Conservation (phyloP, 1,284 basidiomycete genomes). For the Boletus sp. region DNA sequence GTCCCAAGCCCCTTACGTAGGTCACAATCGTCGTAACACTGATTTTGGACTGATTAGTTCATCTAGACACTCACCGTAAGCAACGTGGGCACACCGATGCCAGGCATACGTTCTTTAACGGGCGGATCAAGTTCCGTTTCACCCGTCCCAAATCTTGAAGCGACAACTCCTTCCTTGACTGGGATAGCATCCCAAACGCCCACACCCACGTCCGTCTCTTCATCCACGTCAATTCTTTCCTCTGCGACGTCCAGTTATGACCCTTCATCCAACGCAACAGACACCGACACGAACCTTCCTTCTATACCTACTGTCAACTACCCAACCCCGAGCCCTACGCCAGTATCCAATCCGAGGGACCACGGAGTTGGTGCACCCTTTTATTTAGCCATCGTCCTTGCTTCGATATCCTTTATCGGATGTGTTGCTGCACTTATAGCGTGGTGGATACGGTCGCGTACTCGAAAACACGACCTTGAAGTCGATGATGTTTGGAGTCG, state of each 20-base stretch:
- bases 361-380: conserved; percentile 38
- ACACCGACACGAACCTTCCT: conserved; percentile 28
- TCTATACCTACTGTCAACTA: conserved; percentile 31
- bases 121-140: conserved; percentile 10
- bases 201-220: not conserved
- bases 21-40: not conserved
- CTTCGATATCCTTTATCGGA: conserved; percentile 33
- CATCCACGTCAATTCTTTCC: conserved; percentile 3
- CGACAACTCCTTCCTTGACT: conserved; percentile 17
- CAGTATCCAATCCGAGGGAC: conserved; percentile 20
- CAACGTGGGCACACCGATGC: conserved; percentile 4
- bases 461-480: conserved; percentile 20
- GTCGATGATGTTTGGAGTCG: conserved; percentile 33
- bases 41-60: not conserved
- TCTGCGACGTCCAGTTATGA: conserved; percentile 13
- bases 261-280: conserved; percentile 10
- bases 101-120: conserved; percentile 10
- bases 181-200: conserved; percentile 3
- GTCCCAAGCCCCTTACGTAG: conserved; percentile 17
- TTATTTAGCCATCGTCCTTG: conserved; percentile 39
- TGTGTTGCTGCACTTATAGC: conserved; percentile 37
- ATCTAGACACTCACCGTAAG: conserved; percentile 17
- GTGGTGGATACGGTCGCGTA: conserved; percentile 38
- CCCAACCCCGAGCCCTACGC: conserved; percentile 29
- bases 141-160: conserved; percentile 26